Base-by-base conservation (phyloP, 1,284 basidiomycete species). In the Tausonia pullulans region DNA sequence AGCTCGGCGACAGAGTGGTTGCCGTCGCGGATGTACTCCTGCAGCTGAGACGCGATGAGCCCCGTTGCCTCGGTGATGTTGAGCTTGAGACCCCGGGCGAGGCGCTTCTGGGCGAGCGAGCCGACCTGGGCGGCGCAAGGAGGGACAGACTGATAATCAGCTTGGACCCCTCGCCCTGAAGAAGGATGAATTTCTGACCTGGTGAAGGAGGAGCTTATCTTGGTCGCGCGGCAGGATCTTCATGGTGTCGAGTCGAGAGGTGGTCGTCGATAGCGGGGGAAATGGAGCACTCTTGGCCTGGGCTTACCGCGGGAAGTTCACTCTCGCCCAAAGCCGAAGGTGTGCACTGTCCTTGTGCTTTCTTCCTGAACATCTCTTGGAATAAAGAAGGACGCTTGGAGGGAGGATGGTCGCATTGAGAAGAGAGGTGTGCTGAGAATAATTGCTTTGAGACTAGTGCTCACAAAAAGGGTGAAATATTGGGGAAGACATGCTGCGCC, bases 1-100 rank as follows among this genome's bases (percentile, higher is more conserved):
- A 99, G 79, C 69, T 96, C 83, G 1, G 90, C 83, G 2, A 98
- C 94, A 0, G 84, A 84, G 71, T 92, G 82, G n/a, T 78, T 75
- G 4, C 94, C 95, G 87, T 98, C 94, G n/a, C 95, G 82, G 70
- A 96, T 95, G 58, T 85, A 84, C 75, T 98, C 96, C 67, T 98
- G 95, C 3, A 98, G 82, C 69, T 94, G 90, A 16, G 83, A 84
- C 1, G 90, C 87, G 69, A 99, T 92, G 44, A 99, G 83, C 0
- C 91, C 93, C 11, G 87, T 84, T 0, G 92, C 87, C 77, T 99
- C 96, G 8, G 88, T 83, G 68, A 85, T 79, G 77, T 98, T 98
- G 60, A 98, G 82, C 52, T 82, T 81, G 45, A 95, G 74, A 8
- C 95, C 96, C 39, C 95, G 83, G 5, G 95, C 94, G 8, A 99